phyloP scores from a whole-genome alignment of 2,329 filamentous ascomycete species.

The Aspergillus sp. region DNA sequence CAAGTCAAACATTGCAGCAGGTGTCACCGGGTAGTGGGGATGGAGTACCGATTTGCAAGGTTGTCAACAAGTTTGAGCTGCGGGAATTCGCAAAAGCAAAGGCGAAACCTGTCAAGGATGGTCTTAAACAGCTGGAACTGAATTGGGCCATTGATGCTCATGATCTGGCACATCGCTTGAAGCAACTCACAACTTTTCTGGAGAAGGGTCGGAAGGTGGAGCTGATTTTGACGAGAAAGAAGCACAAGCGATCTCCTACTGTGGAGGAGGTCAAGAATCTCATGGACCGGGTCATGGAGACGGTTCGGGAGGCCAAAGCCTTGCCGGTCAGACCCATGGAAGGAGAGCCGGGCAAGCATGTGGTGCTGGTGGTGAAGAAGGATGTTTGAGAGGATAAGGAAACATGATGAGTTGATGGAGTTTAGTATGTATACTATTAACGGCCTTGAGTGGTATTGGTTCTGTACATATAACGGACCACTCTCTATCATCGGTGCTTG shows the following conservation, averaged over 20 bases:
- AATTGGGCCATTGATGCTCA: constrained; percentile 82
- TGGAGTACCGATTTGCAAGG: constrained; percentile 65
- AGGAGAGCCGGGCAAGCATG: constrained; percentile 42
- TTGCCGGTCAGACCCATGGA: constrained; percentile 46
- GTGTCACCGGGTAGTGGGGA: constrained; percentile 40
- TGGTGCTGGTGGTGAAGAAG: constrained; percentile 41
- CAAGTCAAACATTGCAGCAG: constrained; percentile 55
- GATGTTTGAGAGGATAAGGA: constrained; percentile 12
- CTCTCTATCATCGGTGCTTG: background rate
- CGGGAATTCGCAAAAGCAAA: constrained; percentile 48
- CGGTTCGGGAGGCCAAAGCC: constrained; percentile 46
- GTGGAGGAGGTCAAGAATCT: constrained; percentile 63
- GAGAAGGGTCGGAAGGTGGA: constrained; percentile 75
- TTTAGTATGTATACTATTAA: constrained; percentile 20
- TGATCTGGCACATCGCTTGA: constrained; percentile 73
- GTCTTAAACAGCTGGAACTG: constrained; percentile 77
- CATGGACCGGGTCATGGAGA: constrained; percentile 53
- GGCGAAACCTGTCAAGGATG: constrained; percentile 39
- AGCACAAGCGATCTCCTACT: constrained; percentile 61
- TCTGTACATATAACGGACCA: background rate
- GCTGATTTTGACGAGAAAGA: constrained; percentile 69
- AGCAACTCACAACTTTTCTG: constrained; percentile 69
- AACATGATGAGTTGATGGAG: background rate
- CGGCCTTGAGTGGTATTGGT: background rate
- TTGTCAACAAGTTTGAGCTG: constrained; percentile 62